Base-by-base conservation (phyloP, 495 filamentous ascomycete genomes). In the Glarea lozoyensis region DNA sequence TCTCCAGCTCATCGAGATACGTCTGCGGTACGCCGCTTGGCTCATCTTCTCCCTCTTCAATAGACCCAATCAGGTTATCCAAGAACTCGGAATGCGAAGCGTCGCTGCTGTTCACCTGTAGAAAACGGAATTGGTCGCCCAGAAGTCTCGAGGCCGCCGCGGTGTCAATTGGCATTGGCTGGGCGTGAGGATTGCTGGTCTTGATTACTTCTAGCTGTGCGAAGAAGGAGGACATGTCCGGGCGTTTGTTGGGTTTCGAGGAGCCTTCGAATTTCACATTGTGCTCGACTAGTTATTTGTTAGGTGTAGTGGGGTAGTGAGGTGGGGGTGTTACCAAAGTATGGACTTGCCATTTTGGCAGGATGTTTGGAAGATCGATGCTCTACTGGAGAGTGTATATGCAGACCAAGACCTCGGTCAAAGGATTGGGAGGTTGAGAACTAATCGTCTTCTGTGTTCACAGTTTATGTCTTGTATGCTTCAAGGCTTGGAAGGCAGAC, bases 151-250 rank as follows among this genome's bases (percentile, higher is more conserved):
- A 74, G 33, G 72, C 70, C 0, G 81, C 85, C 16, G 76, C 71
- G 23, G 85, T 60, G 61, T 93, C 82, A 32, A 75, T 70, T 3
- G 87, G 88, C 30, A 82, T 80, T 1, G 88, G 80, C 2, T 76
- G 65, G 2, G 82, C 75, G 64, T 83, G 77, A 7, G 68, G 69
- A 58, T 81, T 82, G 48, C 63, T 55, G 13, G 67, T 73, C 43
- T 68, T 64, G 46, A 84, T 76, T 52, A 82, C 74, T 53, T 70
- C 66, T 38, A 93, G 79, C 37, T 82, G 79, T 32, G 80, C 68
- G 68, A 83, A 88, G 76, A 97, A 96, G 60, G 81, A 85, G 35
- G 82, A 81, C 63, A 95, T 82, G 65, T 94, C 86, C 27, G 87
- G 78, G 35, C 85, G 84, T 37, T 79, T 80, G 44, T 41, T 50